Percentiles rank a stretch among this genome's conserved stretches.
These are phyloP conservation scores for Myxozyma vanderwaltii DNA, from an alignment of 805 yeast genomes.

Conservation along the genomic window DNA sequence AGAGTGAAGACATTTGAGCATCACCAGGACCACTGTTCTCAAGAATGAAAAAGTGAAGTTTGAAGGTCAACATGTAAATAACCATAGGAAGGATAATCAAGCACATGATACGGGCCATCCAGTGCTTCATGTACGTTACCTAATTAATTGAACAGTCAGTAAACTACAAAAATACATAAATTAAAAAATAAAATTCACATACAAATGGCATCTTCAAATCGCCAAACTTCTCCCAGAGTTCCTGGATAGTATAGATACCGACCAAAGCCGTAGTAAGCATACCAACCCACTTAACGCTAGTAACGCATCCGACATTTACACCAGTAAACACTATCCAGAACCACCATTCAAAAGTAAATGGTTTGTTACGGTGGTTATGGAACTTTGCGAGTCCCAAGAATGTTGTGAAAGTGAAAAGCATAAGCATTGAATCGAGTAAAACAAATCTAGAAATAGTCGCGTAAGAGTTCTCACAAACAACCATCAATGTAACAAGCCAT, in stretches of 20 bases:
- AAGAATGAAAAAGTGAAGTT: slow-evolving; percentile 74
- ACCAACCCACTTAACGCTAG: slow-evolving; percentile 93
- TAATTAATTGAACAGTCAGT: background rate
- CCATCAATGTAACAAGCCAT: slow-evolving; percentile 81
- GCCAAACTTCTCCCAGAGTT: slow-evolving; percentile 82
- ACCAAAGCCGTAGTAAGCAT: slow-evolving; percentile 82
- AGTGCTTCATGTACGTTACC: slow-evolving; percentile 52
- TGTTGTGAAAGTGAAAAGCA: slow-evolving; percentile 86
- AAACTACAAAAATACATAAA: background rate
- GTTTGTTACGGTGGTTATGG: slow-evolving; percentile 57
- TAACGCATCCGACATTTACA: slow-evolving; percentile 77
- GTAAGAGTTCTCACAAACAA: slow-evolving; percentile 62
- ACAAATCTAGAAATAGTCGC: slow-evolving; percentile 87
- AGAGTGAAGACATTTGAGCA: slow-evolving; percentile 82
- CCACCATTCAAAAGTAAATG: slow-evolving; percentile 91
- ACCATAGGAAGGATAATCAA: slow-evolving; percentile 71
- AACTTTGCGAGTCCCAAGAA: slow-evolving; percentile 71
- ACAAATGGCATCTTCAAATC: slow-evolving; percentile 48
- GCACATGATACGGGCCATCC: slow-evolving; percentile 66
- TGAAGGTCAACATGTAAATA: slow-evolving; percentile 73
- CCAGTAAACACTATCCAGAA: slow-evolving; percentile 87
- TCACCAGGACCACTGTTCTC: slow-evolving; percentile 90
- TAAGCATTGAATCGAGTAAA: slow-evolving; percentile 84
- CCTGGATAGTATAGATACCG: slow-evolving; percentile 86
- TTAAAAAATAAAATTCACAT: background rate